Evolutionary conservation across 176 grass and related monocot genomes (phyloP).

Genomic region (Raddia distichophylla): DNA sequence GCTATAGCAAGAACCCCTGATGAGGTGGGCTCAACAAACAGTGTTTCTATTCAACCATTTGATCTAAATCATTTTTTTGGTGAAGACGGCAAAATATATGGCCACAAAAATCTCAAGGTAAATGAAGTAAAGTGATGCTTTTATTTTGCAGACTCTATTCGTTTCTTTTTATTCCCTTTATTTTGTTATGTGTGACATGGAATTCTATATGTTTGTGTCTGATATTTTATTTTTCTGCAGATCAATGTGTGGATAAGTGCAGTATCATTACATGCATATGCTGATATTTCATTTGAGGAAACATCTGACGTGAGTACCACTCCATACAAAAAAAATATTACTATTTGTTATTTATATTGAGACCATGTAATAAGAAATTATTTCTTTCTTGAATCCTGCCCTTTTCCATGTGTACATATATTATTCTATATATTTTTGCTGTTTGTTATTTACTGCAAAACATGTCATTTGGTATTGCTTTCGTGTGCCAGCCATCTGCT

Average conservation of each 20-base stretch:
- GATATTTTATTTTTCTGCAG: constrained; percentile 52
- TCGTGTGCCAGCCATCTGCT: background rate
- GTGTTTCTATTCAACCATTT: constrained; percentile 59
- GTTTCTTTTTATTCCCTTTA: background rate
- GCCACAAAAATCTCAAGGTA: constrained; percentile 87
- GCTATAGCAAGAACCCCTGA: constrained; percentile 62
- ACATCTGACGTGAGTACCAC: constrained; percentile 70
- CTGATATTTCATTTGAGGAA: constrained; percentile 75
- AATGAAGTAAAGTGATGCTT: background rate
- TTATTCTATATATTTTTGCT: background rate
- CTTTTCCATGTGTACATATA: background rate
- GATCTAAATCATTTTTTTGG: constrained; percentile 91
- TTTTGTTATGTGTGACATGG: constrained; percentile 25
- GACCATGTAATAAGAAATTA: constrained; percentile 16
- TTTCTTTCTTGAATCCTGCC: background rate
- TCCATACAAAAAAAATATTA: background rate
- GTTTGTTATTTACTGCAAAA: background rate
- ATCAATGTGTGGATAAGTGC: constrained; percentile 87
- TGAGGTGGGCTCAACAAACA: constrained; percentile 51
- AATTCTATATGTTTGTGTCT: constrained; percentile 13
- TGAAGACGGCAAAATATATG: constrained; percentile 96
- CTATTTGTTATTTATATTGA: background rate
- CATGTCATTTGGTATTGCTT: background rate
- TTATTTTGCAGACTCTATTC: background rate
- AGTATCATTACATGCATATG: constrained; percentile 79